Conservation (phyloP, 2,329 filamentous ascomycete species). For the Aureobasidium sp. region DNA sequence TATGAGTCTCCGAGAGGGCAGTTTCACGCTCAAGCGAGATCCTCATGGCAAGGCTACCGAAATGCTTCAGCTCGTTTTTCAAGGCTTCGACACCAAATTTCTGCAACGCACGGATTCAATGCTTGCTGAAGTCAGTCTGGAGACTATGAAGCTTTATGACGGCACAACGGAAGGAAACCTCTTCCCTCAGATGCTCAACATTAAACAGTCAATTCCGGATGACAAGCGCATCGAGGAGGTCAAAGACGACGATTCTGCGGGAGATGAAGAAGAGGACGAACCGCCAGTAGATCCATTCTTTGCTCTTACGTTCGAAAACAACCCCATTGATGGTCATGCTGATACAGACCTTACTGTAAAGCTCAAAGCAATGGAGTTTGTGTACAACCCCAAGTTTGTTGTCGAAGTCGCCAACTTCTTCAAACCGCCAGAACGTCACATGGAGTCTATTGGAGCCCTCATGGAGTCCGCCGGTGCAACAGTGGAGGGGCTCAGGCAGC, state of each 20-base stretch:
- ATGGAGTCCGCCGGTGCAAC: slow-evolving; percentile 95
- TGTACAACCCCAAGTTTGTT: slow-evolving; percentile 93
- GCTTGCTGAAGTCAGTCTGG: slow-evolving; percentile 80
- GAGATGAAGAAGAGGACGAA: slow-evolving; percentile 39
- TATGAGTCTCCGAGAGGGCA: slow-evolving; percentile 87
- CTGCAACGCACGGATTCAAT: slow-evolving; percentile 87
- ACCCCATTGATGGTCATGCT: slow-evolving; percentile 85
- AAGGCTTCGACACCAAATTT: slow-evolving; percentile 85
- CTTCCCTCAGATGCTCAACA: slow-evolving; percentile 89
- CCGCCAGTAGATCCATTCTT: slow-evolving; percentile 75
- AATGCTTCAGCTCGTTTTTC: slow-evolving; percentile 85
- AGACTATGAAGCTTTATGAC: slow-evolving; percentile 89
- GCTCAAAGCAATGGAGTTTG: slow-evolving; percentile 89
- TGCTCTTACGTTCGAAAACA: slow-evolving; percentile 85
- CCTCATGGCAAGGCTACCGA: slow-evolving; percentile 72
- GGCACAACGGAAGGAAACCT: slow-evolving; percentile 86
- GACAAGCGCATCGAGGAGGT: slow-evolving; percentile 44
- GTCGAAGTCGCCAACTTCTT: slow-evolving; percentile 93
- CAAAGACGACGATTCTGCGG: slow-evolving; percentile 39
- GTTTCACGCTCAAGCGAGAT: slow-evolving; percentile 85
- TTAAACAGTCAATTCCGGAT: slow-evolving; percentile 66
- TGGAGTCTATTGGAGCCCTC: slow-evolving; percentile 94
- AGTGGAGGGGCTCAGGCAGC: slow-evolving; percentile 87
- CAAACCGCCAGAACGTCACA: slow-evolving; percentile 88
- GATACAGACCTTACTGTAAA: slow-evolving; percentile 87